Evolutionary conservation across 768 basidiomycete species (phyloP).

Genomic region (Hericium alpestre): DNA sequence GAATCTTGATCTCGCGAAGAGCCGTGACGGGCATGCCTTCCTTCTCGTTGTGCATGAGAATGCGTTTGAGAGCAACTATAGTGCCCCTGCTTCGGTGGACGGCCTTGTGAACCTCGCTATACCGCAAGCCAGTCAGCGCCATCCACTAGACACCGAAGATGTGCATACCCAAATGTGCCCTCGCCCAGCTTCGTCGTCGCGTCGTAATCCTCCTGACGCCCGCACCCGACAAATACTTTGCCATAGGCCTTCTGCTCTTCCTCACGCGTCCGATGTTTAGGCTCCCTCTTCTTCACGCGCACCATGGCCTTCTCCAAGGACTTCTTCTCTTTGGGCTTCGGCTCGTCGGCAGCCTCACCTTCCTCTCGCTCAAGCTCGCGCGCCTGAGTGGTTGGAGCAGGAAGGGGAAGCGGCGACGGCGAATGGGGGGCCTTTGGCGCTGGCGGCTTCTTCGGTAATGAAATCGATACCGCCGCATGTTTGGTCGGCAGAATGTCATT

Average conservation of each 20-base stretch:
- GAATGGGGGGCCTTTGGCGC: constrained; percentile 38
- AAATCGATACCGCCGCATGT: constrained; percentile 18
- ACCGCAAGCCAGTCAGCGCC: constrained; percentile 1
- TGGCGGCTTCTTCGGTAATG: constrained; percentile 19
- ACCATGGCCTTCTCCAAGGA: constrained; percentile 4
- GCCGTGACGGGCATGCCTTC: constrained; percentile 98
- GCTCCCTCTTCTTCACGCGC: constrained; percentile 27
- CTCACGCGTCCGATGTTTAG: constrained; percentile 42
- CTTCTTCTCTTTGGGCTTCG: background rate
- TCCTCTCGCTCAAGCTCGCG: background rate
- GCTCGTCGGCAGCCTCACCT: background rate
- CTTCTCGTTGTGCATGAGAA: constrained; percentile 92
- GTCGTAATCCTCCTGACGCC: constrained; percentile 65
- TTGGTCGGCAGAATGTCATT: constrained; percentile 26
- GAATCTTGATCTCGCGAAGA: constrained; percentile 90
- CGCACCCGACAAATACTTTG: constrained; percentile 57
- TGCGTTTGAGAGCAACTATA: constrained; percentile 83
- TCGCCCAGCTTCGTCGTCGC: constrained; percentile 85
- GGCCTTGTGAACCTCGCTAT: constrained; percentile 86
- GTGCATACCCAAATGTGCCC: constrained; percentile 87
- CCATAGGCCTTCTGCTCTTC: constrained; percentile 65
- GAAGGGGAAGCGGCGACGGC: constrained; percentile 12
- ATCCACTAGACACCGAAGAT: constrained; percentile 3
- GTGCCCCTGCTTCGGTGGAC: constrained; percentile 48
- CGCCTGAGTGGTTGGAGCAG: constrained; percentile 2